A percentile compares a stretch with the other conserved stretches of the same genome.
phyloP scores from a whole-genome alignment of 306 rosid species.

The Cucumis hystrix region DNA sequence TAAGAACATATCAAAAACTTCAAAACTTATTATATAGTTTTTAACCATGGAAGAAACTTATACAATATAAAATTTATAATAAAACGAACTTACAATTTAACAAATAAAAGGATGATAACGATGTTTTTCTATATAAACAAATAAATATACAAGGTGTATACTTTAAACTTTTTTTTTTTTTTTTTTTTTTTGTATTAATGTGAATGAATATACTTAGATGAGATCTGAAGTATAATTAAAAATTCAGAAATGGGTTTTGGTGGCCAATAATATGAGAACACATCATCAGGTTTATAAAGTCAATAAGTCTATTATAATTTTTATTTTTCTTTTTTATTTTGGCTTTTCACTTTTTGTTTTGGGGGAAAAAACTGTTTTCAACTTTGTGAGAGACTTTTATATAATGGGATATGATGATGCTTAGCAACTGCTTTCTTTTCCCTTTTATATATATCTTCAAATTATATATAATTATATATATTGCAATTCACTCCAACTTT shows the following conservation, averaged over 20 bases:
- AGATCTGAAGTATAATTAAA: background rate
- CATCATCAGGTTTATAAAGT: background rate
- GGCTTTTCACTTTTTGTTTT: background rate
- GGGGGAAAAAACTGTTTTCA: background rate
- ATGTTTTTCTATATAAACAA: no score
- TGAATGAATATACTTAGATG: background rate
- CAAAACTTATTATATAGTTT: background rate
- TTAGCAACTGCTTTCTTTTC: background rate
- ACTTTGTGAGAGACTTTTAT: background rate
- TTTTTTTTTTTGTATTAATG: background rate
- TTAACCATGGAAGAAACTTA: background rate
- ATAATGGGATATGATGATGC: slow-evolving; percentile 1
- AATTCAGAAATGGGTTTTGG: background rate
- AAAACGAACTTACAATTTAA: no score
- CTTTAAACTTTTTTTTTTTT: background rate
- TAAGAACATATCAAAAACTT: background rate
- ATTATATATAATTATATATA: no score
- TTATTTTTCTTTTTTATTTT: background rate
- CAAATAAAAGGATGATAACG: no score
- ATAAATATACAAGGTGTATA: background rate
- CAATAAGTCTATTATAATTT: background rate
- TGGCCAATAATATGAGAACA: background rate
- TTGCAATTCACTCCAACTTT: background rate
- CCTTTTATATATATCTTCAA: no score
- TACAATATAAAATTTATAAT: background rate